Evolutionary conservation across 192 early-diverging fungal species (phyloP), one percentile per base, ranked within the genome.

Genomic region (Pilobolus umbonatus): DNA sequence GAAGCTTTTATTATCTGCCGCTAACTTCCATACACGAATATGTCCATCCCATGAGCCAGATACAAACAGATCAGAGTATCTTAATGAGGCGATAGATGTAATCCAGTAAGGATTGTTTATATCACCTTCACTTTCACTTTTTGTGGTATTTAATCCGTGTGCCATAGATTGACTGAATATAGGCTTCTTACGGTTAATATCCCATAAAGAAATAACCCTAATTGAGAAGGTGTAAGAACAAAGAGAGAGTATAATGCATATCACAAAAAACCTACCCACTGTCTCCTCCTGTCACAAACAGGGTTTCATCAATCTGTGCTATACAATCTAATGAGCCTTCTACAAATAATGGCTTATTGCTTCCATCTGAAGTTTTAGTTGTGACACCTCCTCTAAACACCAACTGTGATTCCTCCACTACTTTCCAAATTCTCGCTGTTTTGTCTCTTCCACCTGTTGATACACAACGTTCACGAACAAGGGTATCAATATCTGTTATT

Each of bases 181-280:
- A 12, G 97, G 93, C 64, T 98, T 98, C 77, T 99, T 99, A 61
- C 85, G 87, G 60, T 83, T 82, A 25, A 86, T 63, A 68, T 87
- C 90, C 97, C 97, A 99, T 60, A 99, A 75, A 26, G 91, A 97
- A 42, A 99, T 84, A 0, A 88, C 81, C 11, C 94, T 90, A 35
- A 64, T n/a, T n/a, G n/a, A 64, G 47, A 39, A 48, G 0, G 14
- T 26, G 29, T 14, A 46, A 44, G 36, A 45, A 25, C 38, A 29
- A n/a, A n/a, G n/a, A n/a, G n/a, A n/a, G n/a, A n/a, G n/a, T n/a
- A n/a, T n/a, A n/a, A n/a, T n/a, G n/a, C n/a, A n/a, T n/a, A n/a
- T n/a, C 30, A 51, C 14, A 46, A 26, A 30, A 29, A 51, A 62
- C 73, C 52, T 60, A 87, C 85, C 88, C 91, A 60, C 78, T 83